Base-by-base conservation (phyloP, 1,284 basidiomycete genomes). In the Puccinia triticina region DNA sequence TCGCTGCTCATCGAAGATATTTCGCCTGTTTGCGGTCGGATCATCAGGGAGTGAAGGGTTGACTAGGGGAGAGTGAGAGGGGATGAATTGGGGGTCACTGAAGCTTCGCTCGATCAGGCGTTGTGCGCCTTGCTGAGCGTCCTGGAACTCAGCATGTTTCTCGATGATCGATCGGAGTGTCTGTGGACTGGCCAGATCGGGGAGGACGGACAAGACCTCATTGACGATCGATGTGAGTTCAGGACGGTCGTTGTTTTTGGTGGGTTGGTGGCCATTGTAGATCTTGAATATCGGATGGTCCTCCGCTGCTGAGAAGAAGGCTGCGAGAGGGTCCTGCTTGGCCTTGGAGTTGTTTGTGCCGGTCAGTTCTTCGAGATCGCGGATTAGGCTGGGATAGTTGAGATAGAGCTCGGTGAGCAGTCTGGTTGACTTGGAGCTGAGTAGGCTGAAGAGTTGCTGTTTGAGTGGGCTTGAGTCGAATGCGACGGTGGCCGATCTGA, bases 31-130 rank as follows among this genome's bases (percentile, higher is more conserved):
- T 34, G 1, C 29, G 48, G 48, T 50, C 48, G 48, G 16, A 50
- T 50, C 18, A 14, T 46, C 14, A 50, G 48, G 8, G 16, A 50
- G 11, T 50, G 18, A 50, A 11, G 48, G 48, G 18, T 50, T 50
- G 14, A 16, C 5, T 61, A 7, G 40, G 11, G 26, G 14, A 11
- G 59, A 61, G 29, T 5, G 18, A 21, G 59, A 61, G 29, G 10
- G n/a, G 29, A 61, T 61, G 59, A 61, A 29, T 29, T 61, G 59
- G 14, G 59, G 59, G 26, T 61, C 59, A 16, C 26, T 61, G 16
- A 61, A 61, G 59, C 26, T 61, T 32, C 59, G 59, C 29, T 61
- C 59, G 59, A 61, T 61, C 59, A 61, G 16, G 1, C 59, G 59
- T 61, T 61, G 59, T 10, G 59, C 59, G 32, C 59, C 59, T 61